Base-by-base conservation (phyloP, 106 monocot species). In the Dendrobium officinale region DNA sequence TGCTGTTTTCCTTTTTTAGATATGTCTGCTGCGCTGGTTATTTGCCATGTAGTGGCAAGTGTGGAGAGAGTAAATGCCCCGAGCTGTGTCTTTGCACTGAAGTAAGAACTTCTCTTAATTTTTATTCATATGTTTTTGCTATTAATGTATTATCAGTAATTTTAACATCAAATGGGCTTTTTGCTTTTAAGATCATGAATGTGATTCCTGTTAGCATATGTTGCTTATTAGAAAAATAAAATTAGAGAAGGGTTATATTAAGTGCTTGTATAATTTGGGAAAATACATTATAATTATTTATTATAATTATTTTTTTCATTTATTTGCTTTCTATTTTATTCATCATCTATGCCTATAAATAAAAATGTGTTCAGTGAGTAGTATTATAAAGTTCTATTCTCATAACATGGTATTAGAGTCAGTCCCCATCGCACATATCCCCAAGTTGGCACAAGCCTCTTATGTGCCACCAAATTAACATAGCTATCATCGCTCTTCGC, bases 11-110 rank as follows among this genome's bases (percentile, higher is more conserved):
- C 70, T 83, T 66, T 84, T n/a, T 75, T 68, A 97, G 97, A 85
- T 97, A 97, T 80, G 85, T 82, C 24, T 97, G 97, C 58, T 97
- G 97, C 89, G 97, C 97, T 85, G 97, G 97, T 27, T 94, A 97
- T 82, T 41, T 94, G 10, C 97, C 97, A 82, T 97, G 97, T 58
- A 94, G 97, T 85, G 97, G 97, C 15, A 90, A 48, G 76, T 94
- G 97, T 78, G 97, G 97, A 43, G 97, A 97, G 73, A 90, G 89
- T 19, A 78, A 64, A 56, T 97, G 97, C 64, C 97, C 97, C 43
- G 97, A 97, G 59, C 68, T 97, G 24, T 97, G 97, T 75, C 94
- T 97, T 80, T 86, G 86, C 77, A 92, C 94, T 29, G 97, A 97
- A 94, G 97, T 97, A 82, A 33, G 43, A 76, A 7, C n/a, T 27